Conservation (phyloP, 768 basidiomycete genomes). For the Leucosporidium creatinivorum region DNA sequence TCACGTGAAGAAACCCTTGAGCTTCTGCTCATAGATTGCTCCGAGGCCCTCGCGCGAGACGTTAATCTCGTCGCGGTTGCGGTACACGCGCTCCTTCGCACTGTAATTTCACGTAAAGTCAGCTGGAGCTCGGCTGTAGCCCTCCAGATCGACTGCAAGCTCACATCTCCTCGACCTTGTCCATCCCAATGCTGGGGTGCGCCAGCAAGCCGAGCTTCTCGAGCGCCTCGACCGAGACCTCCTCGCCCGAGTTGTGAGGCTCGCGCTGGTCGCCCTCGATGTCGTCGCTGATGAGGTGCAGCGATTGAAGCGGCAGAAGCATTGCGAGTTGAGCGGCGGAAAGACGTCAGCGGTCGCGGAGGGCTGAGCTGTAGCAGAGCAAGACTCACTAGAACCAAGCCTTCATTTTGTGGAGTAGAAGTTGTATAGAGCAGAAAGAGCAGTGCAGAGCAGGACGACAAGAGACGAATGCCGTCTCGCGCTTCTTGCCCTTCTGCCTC, state of each 20-base stretch:
- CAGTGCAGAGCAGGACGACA: too few relatives aligned
- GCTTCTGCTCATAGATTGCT: constrained; percentile 71
- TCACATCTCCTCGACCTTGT: constrained; percentile 48
- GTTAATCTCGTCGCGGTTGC: constrained; percentile 71
- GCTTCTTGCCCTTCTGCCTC: too few relatives aligned
- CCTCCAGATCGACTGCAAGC: neutral
- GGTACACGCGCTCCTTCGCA: constrained; percentile 65
- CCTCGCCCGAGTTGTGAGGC: constrained; percentile 62
- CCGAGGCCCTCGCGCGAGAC: constrained; percentile 72
- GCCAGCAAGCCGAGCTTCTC: constrained; percentile 56
- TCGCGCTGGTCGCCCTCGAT: constrained; percentile 60
- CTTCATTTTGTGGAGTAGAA: neutral
- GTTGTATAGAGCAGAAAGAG: too few relatives aligned
- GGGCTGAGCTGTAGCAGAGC: neutral
- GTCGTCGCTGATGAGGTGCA: constrained; percentile 24
- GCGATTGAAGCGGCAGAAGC: too few relatives aligned
- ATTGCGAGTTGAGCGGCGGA: too few relatives aligned
- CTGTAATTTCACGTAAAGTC: constrained; percentile 2
- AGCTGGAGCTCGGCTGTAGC: neutral
- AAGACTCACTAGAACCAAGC: constrained; percentile 2
- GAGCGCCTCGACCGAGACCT: constrained; percentile 52
- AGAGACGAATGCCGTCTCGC: too few relatives aligned
- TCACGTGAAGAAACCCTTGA: constrained; percentile 59
- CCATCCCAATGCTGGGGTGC: constrained; percentile 60
- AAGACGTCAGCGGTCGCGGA: neutral